These are phyloP conservation scores for Xylaria longipes DNA, from an alignment of 495 filamentous ascomycete genomes.

Conservation along the genomic window DNA sequence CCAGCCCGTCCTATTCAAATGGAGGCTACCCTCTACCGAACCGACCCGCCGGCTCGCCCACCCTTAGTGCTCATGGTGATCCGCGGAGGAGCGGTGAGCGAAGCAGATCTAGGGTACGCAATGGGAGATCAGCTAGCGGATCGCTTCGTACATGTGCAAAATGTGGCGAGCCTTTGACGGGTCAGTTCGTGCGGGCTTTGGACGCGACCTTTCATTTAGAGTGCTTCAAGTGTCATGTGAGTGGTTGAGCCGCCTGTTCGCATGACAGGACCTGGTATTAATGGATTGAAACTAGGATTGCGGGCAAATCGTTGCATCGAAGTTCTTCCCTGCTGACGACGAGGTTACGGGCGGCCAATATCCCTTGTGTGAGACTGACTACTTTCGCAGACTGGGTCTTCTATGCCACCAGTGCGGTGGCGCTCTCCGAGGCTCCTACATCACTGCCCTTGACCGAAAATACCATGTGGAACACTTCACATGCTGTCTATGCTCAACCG, in stretches of 20 bases:
- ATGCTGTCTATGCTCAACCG: slow-evolving; percentile 94
- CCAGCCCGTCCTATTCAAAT: slow-evolving; percentile 47
- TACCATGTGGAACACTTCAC: slow-evolving; percentile 99
- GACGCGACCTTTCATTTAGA: slow-evolving; percentile 95
- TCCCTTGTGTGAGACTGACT: slow-evolving; percentile 96
- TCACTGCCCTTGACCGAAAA: slow-evolving; percentile 95
- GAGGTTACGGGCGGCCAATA: slow-evolving; percentile 86
- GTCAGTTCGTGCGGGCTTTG: slow-evolving; percentile 94
- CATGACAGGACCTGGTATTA: slow-evolving; percentile 17
- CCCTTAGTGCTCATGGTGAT: slow-evolving; percentile 46
- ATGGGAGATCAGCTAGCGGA: slow-evolving; percentile 56
- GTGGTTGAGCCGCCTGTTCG: slow-evolving; percentile 40
- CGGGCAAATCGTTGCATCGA: slow-evolving; percentile 92
- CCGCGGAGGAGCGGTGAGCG: slow-evolving; percentile 54
- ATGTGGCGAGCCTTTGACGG: slow-evolving; percentile 82
- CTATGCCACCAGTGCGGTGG: slow-evolving; percentile 92
- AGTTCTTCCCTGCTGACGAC: slow-evolving; percentile 97
- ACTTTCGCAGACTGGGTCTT: slow-evolving; percentile 90
- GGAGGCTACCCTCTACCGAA: slow-evolving; percentile 42
- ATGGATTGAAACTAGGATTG: slow-evolving; percentile 73
- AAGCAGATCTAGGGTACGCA: slow-evolving; percentile 52
- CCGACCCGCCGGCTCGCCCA: slow-evolving; percentile 47
- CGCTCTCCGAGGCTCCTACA: slow-evolving; percentile 95
- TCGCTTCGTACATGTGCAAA: slow-evolving; percentile 80
- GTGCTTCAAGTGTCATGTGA: slow-evolving; percentile 95